phyloP scores from a whole-genome alignment of 2,329 filamentous ascomycete species.

The Fusarium protoensiforme region DNA sequence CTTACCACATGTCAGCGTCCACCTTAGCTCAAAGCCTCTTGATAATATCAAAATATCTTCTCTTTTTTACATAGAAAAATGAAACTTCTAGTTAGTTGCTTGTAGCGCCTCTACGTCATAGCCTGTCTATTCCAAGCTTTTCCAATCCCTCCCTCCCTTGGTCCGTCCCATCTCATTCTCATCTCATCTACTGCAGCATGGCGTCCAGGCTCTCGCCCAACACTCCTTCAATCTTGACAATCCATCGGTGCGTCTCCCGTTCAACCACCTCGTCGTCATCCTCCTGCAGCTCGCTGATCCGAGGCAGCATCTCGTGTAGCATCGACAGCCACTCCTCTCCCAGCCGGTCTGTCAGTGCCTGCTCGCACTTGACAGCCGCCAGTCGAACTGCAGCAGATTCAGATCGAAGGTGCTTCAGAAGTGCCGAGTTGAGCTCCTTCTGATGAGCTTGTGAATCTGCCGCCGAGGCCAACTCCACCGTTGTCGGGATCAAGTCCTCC shows the following conservation, averaged over 20 bases:
- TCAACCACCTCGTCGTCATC: slow-evolving; percentile 97
- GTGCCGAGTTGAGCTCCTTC: slow-evolving; percentile 83
- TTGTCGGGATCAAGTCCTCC: slow-evolving; percentile 74
- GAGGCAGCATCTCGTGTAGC: slow-evolving; percentile 94
- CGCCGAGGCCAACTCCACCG: slow-evolving; percentile 82
- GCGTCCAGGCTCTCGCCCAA: slow-evolving; percentile 90
- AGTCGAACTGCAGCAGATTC: slow-evolving; percentile 79
- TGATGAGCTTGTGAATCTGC: slow-evolving; percentile 90
- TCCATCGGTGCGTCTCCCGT: slow-evolving; percentile 89
- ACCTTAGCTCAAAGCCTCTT: neutral
- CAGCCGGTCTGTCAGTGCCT: slow-evolving; percentile 79
- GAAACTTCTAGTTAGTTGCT: neutral
- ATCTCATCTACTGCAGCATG: slow-evolving; percentile 80
- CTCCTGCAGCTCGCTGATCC: slow-evolving; percentile 94
- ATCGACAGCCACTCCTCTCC: slow-evolving; percentile 95
- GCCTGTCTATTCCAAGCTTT: slow-evolving; percentile 20
- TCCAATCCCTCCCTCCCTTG: slow-evolving; percentile 13
- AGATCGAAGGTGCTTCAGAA: slow-evolving; percentile 83
- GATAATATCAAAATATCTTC: slow-evolving; percentile 10
- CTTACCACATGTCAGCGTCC: slow-evolving; percentile 8
- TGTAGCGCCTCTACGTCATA: slow-evolving; percentile 23
- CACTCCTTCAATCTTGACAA: slow-evolving; percentile 87
- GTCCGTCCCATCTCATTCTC: slow-evolving; percentile 16
- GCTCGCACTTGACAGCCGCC: slow-evolving; percentile 84
- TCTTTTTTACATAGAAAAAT: slow-evolving; percentile 18